Conservation (phyloP, 495 filamentous ascomycete genomes). For the Tuber calosporum region DNA sequence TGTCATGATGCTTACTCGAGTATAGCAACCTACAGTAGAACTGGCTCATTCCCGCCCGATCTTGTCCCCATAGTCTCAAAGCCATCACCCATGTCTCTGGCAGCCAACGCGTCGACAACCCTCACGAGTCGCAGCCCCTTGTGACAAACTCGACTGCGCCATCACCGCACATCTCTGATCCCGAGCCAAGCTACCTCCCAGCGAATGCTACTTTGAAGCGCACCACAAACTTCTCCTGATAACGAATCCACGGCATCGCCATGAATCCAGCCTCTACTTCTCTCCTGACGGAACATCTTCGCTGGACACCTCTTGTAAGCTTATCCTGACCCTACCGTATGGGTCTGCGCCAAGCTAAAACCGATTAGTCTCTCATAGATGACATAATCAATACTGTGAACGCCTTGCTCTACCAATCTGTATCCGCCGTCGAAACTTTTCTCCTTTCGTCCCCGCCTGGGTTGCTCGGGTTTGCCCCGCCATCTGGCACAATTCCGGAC, state of each 20-base stretch:
- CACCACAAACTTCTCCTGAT: neutral
- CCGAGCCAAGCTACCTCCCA: neutral
- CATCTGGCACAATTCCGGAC: conserved; percentile 47
- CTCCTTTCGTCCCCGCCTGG: conserved; percentile 64
- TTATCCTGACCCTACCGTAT: conserved; percentile 22
- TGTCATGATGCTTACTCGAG: too few relatives aligned
- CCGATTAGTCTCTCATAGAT: conserved; percentile 75
- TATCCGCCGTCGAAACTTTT: conserved; percentile 73
- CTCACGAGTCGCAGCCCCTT: neutral
- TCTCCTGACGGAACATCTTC: conserved; percentile 90
- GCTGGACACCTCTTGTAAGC: conserved; percentile 83
- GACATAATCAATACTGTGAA: conserved; percentile 96
- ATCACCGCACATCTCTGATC: neutral
- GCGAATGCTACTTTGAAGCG: neutral
- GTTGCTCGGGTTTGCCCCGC: conserved; percentile 62
- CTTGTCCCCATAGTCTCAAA: neutral
- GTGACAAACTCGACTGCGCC: neutral
- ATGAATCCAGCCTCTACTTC: conserved; percentile 48
- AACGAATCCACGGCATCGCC: neutral
- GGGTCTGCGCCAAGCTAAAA: conserved; percentile 17
- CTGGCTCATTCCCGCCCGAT: too few relatives aligned
- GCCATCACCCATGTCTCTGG: neutral
- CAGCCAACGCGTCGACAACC: neutral
- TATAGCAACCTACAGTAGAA: too few relatives aligned
- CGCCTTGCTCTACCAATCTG: conserved; percentile 74